These are phyloP conservation scores for Quercus agrifolia DNA, from an alignment of 306 rosid species.

Conservation along the genomic window DNA sequence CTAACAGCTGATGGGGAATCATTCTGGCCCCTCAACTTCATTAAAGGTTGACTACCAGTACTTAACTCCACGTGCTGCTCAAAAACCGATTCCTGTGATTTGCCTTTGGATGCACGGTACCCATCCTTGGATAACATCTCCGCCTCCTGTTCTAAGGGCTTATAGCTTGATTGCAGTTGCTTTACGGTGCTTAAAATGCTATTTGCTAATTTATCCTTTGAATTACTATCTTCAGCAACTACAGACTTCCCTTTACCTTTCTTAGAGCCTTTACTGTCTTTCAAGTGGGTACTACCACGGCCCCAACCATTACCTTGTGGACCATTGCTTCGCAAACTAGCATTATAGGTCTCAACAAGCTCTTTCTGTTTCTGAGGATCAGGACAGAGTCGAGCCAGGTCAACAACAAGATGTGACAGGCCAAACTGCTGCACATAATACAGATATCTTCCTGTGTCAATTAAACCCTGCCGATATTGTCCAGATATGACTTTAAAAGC, in stretches of 20 bases:
- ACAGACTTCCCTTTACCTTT: slow-evolving; percentile 70
- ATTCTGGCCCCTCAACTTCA: slow-evolving; percentile 34
- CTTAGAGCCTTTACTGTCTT: slow-evolving; percentile 45
- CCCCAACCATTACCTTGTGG: slow-evolving; percentile 37
- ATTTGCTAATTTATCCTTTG: slow-evolving; percentile 51
- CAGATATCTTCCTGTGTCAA: slow-evolving; percentile 64
- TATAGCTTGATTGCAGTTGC: slow-evolving; percentile 62
- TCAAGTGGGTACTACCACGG: slow-evolving; percentile 18
- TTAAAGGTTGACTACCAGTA: slow-evolving; percentile 32
- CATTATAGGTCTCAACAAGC: slow-evolving; percentile 58
- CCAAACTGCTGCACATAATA: slow-evolving; percentile 77
- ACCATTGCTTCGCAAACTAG: slow-evolving; percentile 43
- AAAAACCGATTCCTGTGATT: slow-evolving; percentile 28
- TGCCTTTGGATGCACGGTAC: slow-evolving; percentile 63
- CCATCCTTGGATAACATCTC: slow-evolving; percentile 75
- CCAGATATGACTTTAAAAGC: slow-evolving; percentile 76
- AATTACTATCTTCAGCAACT: slow-evolving; percentile 36
- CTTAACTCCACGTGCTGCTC: slow-evolving; percentile 37
- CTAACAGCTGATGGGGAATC: slow-evolving; percentile 34
- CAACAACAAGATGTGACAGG: slow-evolving; percentile 78
- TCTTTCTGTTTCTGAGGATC: slow-evolving; percentile 74
- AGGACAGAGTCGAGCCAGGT: slow-evolving; percentile 84
- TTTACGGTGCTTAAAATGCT: slow-evolving; percentile 58
- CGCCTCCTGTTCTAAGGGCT: slow-evolving; percentile 51
- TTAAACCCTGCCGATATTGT: slow-evolving; percentile 77